Conservation (phyloP, 768 basidiomycete species). For the Trametes punicea region DNA sequence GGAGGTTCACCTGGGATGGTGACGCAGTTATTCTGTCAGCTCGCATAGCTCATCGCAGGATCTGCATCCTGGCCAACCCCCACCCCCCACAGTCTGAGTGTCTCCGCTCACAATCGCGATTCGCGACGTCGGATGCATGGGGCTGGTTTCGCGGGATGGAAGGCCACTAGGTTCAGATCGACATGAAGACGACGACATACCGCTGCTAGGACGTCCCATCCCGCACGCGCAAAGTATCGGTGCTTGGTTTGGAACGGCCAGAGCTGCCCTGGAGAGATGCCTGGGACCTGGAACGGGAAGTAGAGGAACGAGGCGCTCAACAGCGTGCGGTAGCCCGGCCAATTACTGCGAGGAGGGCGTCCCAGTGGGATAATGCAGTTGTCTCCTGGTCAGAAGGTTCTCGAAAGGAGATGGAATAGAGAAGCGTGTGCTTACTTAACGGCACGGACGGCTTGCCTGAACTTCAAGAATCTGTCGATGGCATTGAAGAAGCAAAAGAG, state of each 20-base stretch:
- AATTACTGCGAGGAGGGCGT: too few species aligned
- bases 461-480: conserved; percentile 19
- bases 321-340: conserved; percentile 19
- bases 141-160: too few species aligned
- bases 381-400: background rate
- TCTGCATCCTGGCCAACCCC: background rate
- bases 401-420: too few species aligned
- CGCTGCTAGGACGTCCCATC: conserved; percentile 26
- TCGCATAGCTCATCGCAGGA: background rate
- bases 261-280: conserved; percentile 21
- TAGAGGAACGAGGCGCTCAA: conserved; percentile 20
- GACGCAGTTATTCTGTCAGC: too few species aligned
- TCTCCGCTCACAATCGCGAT: too few species aligned
- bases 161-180: too few species aligned
- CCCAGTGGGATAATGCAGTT: background rate
- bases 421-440: conserved; percentile 17
- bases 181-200: conserved; percentile 17
- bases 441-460: conserved; percentile 15
- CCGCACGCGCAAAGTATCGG: conserved; percentile 22
- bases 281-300: conserved; percentile 20
- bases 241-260: conserved; percentile 22
- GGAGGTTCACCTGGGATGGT: conserved; percentile 15
- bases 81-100: too few species aligned
- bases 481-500: conserved; percentile 13
- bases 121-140: too few species aligned